Conservation (phyloP, 1,284 basidiomycete genomes). For the Tetrapyrgos nigripes region DNA sequence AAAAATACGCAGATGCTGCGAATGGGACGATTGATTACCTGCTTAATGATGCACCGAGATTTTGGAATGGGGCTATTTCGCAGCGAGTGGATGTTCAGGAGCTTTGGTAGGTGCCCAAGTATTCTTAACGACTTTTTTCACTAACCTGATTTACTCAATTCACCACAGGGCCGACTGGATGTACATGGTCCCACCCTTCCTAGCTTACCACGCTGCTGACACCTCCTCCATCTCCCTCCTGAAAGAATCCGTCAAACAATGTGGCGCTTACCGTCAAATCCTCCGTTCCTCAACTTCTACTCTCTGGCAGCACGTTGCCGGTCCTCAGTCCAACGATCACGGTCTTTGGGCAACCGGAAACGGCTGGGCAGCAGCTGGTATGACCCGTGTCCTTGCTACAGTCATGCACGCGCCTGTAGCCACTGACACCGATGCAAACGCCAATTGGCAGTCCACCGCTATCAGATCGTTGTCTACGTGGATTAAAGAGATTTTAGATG, state of each 20-base stretch:
- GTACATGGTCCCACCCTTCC: conserved; percentile 52
- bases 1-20: conserved; percentile 6
- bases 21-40: conserved; percentile 22
- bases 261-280: conserved; percentile 35
- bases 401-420: conserved; percentile 32
- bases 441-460: conserved; percentile 26
- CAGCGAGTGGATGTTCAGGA: conserved; percentile 31
- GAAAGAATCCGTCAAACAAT: conserved; percentile 40
- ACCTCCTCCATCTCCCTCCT: conserved; percentile 38
- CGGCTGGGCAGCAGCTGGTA: conserved; percentile 43
- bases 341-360: conserved; percentile 48
- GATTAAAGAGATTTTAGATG: conserved; percentile 40
- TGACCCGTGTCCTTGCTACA: conserved; percentile 38
- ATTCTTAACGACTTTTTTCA: neutral
- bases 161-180: conserved; percentile 48
- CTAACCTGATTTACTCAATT: neutral
- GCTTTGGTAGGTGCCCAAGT: conserved; percentile 28
- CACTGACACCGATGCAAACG: neutral
- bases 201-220: conserved; percentile 44
- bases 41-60: conserved; percentile 34
- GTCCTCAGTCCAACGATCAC: conserved; percentile 35
- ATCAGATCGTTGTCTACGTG: conserved; percentile 28
- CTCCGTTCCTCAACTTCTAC: conserved; percentile 31
- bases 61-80: conserved; percentile 40
- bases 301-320: conserved; percentile 42